phyloP scores from a whole-genome alignment of 306 rosid genomes.

The Potentilla sterilis region DNA sequence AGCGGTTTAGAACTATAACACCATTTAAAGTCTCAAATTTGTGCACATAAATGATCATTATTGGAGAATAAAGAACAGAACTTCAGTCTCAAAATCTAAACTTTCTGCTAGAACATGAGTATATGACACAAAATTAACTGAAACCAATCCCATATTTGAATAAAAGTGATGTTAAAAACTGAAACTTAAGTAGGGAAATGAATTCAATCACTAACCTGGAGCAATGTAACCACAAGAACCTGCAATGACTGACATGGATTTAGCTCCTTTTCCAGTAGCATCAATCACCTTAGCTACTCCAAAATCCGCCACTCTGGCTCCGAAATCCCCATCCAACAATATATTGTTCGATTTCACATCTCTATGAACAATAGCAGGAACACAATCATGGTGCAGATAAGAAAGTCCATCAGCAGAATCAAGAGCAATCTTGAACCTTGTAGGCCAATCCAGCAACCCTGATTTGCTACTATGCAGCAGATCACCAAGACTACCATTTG shows the following conservation, averaged over 20 bases:
- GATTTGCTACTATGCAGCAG: constrained; percentile 77
- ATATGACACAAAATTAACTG: background rate
- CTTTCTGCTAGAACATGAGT: background rate
- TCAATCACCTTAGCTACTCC: constrained; percentile 86
- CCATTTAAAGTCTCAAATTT: background rate
- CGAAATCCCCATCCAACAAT: constrained; percentile 74
- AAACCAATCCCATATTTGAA: background rate
- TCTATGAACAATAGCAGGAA: constrained; percentile 88
- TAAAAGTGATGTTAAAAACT: background rate
- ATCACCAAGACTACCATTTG: constrained; percentile 90
- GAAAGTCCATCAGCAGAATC: constrained; percentile 97
- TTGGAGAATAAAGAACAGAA: background rate
- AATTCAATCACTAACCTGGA: constrained; percentile 56
- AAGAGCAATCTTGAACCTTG: constrained; percentile 74
- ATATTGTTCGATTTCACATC: constrained; percentile 91
- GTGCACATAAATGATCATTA: background rate
- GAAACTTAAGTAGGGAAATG: background rate
- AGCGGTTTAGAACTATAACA: background rate
- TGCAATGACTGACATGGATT: constrained; percentile 84
- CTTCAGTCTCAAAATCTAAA: background rate
- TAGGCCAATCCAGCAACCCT: constrained; percentile 88
- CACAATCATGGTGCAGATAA: constrained; percentile 92
- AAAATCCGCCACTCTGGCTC: constrained; percentile 90
- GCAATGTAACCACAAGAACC: constrained; percentile 98
- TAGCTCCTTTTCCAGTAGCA: constrained; percentile 46